These are phyloP conservation scores for Dryadomyces quercivorus DNA, from an alignment of 2,329 filamentous ascomycete species.

Conservation along the genomic window DNA sequence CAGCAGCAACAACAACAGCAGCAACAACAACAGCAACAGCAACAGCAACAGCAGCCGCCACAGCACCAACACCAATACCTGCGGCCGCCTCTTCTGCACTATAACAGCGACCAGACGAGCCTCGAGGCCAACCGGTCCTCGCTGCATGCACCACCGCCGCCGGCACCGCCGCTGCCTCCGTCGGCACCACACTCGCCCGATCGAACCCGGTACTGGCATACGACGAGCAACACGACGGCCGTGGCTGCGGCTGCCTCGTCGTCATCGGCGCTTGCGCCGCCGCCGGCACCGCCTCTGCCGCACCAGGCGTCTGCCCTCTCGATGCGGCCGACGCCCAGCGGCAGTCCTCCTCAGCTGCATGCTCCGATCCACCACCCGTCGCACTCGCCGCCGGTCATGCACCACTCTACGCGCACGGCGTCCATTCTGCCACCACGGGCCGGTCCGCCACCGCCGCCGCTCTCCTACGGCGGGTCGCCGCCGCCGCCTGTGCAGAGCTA, in stretches of 20 bases:
- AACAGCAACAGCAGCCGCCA: neutral
- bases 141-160: conserved; percentile 1
- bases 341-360: conserved; percentile 1
- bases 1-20: conserved; percentile 8
- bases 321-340: conserved; percentile 7
- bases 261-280: neutral
- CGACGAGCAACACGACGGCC: neutral
- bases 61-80: neutral
- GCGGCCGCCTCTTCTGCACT: neutral
- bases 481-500: conserved; percentile 3
- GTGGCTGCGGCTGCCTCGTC: neutral
- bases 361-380: neutral
- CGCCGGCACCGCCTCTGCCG: conserved; percentile 8
- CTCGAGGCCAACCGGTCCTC: conserved; percentile 4
- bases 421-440: neutral
- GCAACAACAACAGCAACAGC: neutral
- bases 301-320: conserved; percentile 7
- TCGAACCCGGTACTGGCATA: neutral
- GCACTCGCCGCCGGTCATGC: conserved; percentile 5
- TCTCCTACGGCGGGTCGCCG: conserved; percentile 6
- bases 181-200: conserved; percentile 1
- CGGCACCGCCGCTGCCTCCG: neutral
- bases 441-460: conserved; percentile 2
- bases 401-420: neutral
- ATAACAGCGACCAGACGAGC: conserved; percentile 1